Conservation (phyloP, 805 yeast species). For the Clavispora carvajalis region DNA sequence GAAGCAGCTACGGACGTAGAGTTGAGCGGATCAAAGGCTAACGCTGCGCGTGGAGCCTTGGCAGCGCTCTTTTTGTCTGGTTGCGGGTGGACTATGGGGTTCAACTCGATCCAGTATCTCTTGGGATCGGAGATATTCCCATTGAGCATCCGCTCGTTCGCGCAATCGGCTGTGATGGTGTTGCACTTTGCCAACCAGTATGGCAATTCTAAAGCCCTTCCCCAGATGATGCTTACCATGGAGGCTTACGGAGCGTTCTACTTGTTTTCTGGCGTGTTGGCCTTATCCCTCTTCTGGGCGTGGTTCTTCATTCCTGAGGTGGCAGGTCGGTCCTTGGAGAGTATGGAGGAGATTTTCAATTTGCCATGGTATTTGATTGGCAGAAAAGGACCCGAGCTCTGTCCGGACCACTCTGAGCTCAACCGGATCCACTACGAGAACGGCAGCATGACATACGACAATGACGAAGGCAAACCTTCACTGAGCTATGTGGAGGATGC, state of each 20-base stretch:
- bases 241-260: conserved; percentile 46
- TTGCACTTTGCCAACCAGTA: conserved; percentile 54
- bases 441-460: conserved; percentile 5
- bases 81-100: conserved; percentile 56
- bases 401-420: conserved; percentile 47
- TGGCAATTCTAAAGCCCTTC: conserved; percentile 52
- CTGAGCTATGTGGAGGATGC: conserved; percentile 4
- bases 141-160: conserved; percentile 43
- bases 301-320: conserved; percentile 51
- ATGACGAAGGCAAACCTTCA: conserved; percentile 3
- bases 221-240: conserved; percentile 45
- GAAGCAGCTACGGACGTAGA: conserved; percentile 28
- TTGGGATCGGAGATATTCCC: conserved; percentile 54
- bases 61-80: conserved; percentile 48
- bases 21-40: conserved; percentile 25
- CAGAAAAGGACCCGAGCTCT: conserved; percentile 46
- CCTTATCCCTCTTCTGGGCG: conserved; percentile 39
- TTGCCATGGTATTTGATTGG: conserved; percentile 58
- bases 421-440: conserved; percentile 18
- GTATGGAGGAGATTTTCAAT: conserved; percentile 47
- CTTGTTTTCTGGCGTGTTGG: conserved; percentile 42
- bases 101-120: conserved; percentile 52
- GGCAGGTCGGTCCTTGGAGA: conserved; percentile 46
- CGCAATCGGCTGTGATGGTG: conserved; percentile 48
- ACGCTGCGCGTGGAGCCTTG: conserved; percentile 44